A percentile compares a stretch with the other conserved stretches of the same genome.
Evolutionary conservation across 164 flowering plant genomes (phyloP).

Genomic region (Liriodendron chinense): DNA sequence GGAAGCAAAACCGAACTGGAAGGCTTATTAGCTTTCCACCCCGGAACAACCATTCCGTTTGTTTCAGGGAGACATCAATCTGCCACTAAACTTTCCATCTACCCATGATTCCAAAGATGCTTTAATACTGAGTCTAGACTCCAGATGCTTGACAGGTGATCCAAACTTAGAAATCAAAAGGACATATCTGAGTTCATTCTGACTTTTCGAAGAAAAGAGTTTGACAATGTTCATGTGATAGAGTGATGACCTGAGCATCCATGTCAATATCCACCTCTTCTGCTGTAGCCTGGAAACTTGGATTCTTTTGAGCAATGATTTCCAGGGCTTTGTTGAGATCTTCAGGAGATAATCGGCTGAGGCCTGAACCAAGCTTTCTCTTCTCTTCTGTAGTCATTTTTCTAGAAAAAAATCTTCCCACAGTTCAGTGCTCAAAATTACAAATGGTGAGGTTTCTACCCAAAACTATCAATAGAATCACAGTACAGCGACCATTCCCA

Average conservation of each 20-base stretch:
- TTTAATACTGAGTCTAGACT: too few relatives aligned
- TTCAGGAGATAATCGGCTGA: slow-evolving; percentile 63
- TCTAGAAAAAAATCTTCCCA: slow-evolving; percentile 25
- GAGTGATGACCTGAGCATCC: slow-evolving; percentile 64
- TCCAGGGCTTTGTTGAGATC: slow-evolving; percentile 72
- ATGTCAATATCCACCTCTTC: slow-evolving; percentile 83
- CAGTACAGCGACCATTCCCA: not conserved
- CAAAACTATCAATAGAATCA: not conserved
- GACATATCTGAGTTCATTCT: not conserved
- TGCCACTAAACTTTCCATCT: not conserved
- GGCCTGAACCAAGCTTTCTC: slow-evolving; percentile 61
- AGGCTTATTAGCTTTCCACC: not conserved
- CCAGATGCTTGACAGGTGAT: not conserved
- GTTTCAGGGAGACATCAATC: not conserved
- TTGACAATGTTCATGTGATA: not conserved
- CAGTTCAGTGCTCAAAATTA: not conserved
- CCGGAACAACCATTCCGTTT: not conserved
- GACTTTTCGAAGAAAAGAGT: not conserved
- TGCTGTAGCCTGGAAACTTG: slow-evolving; percentile 64
- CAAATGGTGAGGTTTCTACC: too few relatives aligned
- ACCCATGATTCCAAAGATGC: not conserved
- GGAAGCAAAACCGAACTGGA: not conserved
- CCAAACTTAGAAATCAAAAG: not conserved
- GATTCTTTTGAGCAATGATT: slow-evolving; percentile 73
- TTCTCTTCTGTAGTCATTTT: slow-evolving; percentile 84